phyloP scores from a whole-genome alignment of 768 basidiomycete genomes.

The Phaffia tasmanica region DNA sequence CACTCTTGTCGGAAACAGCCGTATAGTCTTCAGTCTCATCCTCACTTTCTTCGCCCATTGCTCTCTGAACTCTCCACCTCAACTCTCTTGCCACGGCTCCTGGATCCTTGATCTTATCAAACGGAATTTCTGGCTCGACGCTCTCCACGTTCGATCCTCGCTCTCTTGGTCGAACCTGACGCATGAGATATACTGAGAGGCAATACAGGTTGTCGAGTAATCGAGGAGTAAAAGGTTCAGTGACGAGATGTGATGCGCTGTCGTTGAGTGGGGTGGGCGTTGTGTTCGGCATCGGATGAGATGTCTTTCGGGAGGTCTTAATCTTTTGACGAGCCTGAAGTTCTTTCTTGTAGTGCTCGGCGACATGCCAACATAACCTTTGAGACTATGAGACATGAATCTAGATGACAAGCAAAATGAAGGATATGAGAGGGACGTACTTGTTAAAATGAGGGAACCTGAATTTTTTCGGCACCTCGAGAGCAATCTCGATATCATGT shows the following conservation, averaged over 20 bases:
- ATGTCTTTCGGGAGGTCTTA: conserved; percentile 25
- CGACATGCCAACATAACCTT: conserved; percentile 85
- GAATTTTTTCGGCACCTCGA: conserved; percentile 85
- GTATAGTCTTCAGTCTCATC: conserved; percentile 26
- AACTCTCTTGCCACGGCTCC: conserved; percentile 70
- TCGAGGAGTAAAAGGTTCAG: conserved; percentile 41
- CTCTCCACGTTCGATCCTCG: conserved; percentile 55
- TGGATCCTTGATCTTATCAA: conserved; percentile 70
- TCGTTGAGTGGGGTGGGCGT: background rate
- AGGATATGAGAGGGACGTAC: conserved; percentile 39
- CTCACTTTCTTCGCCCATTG: conserved; percentile 30
- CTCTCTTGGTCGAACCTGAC: conserved; percentile 54
- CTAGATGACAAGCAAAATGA: background rate
- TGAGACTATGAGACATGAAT: background rate
- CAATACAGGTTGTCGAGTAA: conserved; percentile 59
- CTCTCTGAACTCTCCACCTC: conserved; percentile 59
- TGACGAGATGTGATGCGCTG: background rate
- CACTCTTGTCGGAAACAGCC: background rate
- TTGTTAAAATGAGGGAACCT: conserved; percentile 70
- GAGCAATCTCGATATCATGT: conserved; percentile 80
- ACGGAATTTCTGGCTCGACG: conserved; percentile 65
- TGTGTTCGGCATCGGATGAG: background rate
- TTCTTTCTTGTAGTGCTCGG: conserved; percentile 64
- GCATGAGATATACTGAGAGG: conserved; percentile 67
- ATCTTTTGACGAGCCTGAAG: conserved; percentile 46